phyloP scores from a whole-genome alignment of 2,329 filamentous ascomycete species.

The Metarhizium guizhouense region DNA sequence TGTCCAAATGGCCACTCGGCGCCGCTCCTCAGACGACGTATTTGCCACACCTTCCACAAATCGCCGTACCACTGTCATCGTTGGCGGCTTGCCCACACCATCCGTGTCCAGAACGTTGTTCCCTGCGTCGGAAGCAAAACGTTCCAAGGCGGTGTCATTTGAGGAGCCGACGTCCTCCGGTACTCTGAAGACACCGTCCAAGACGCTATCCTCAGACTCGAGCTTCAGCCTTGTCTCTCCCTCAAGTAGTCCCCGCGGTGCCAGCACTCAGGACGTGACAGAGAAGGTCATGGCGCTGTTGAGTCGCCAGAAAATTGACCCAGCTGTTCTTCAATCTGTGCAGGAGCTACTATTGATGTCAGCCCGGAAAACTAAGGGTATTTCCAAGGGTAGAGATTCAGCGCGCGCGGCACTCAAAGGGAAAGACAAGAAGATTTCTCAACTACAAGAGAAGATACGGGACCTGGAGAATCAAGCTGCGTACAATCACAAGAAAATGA shows the following conservation, averaged over 20 bases:
- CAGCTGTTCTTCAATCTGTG: conserved; percentile 28
- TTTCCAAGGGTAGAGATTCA: conserved; percentile 57
- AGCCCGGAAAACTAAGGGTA: conserved; percentile 49
- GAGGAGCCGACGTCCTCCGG: conserved; percentile 12
- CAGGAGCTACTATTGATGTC: conserved; percentile 41
- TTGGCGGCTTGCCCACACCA: conserved; percentile 22
- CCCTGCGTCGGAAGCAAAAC: conserved; percentile 18
- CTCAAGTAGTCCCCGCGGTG: conserved; percentile 10
- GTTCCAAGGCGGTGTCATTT: conserved; percentile 24
- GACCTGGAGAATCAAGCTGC: conserved; percentile 29
- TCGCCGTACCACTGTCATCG: conserved; percentile 12
- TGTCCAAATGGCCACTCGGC: conserved; percentile 15
- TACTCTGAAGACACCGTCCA: neutral
- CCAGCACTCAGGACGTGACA: conserved; percentile 25
- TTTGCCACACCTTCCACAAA: conserved; percentile 18
- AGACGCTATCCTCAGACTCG: neutral
- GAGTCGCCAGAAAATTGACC: conserved; percentile 29
- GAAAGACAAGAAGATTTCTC: conserved; percentile 42
- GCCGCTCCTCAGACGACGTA: conserved; percentile 1
- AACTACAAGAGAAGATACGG: conserved; percentile 26
- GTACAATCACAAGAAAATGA: conserved; percentile 23
- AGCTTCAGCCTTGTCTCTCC: neutral
- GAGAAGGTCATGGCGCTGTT: conserved; percentile 43
- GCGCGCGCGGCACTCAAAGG: conserved; percentile 51
- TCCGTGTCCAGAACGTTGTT: conserved; percentile 28